phyloP scores from a whole-genome alignment of 306 rosid genomes.

The Citrullus amarus region DNA sequence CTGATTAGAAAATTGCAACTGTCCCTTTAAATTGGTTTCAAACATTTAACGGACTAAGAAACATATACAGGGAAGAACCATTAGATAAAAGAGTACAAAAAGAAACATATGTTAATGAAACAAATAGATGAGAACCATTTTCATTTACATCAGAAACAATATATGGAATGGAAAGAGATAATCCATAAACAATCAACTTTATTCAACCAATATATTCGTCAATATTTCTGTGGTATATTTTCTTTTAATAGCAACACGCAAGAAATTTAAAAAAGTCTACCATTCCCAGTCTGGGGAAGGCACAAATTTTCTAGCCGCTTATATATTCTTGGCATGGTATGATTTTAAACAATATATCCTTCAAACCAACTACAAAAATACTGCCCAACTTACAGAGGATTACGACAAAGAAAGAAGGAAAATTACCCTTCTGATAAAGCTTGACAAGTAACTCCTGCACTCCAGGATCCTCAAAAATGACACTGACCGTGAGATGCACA shows the following conservation, averaged over 20 bases:
- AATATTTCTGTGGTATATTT: background rate
- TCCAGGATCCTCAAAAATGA: constrained; percentile 97
- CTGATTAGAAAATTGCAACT: background rate
- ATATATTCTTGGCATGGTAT: background rate
- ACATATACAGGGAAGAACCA: background rate
- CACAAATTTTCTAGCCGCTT: background rate
- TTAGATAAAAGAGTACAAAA: background rate
- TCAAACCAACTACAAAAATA: background rate
- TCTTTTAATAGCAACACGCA: background rate
- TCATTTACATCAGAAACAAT: background rate
- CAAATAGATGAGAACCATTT: background rate
- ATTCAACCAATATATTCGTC: background rate
- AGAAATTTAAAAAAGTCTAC: background rate
- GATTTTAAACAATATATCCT: background rate
- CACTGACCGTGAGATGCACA: constrained; percentile 85
- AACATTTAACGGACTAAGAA: background rate
- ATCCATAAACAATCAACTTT: background rate
- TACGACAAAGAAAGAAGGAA: background rate
- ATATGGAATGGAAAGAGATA: background rate
- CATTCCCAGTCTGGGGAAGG: background rate
- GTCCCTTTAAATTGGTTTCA: background rate
- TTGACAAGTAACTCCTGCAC: constrained; percentile 85
- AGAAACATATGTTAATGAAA: background rate
- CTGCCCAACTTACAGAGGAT: background rate
- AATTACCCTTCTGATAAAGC: constrained; percentile 57